Base-by-base conservation (phyloP, 768 basidiomycete species). In the Tylopilus sp. region DNA sequence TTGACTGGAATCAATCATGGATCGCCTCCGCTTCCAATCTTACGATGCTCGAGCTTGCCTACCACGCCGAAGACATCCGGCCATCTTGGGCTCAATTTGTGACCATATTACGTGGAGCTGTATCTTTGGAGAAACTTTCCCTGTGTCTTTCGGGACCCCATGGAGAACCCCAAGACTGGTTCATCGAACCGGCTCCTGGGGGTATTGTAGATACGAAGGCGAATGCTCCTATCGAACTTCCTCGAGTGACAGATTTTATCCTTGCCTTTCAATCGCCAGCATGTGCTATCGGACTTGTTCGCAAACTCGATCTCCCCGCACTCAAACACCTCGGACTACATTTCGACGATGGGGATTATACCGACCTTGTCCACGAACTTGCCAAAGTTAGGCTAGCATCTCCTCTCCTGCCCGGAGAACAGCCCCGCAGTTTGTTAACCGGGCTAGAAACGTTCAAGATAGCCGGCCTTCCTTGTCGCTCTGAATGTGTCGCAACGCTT, bases 31-130 rank as follows among this genome's bases (percentile, higher is more conserved):
- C 42, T 1, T 20, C 42, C n/a, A 43, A 43, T 20, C 42, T 43
- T 6, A 30, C 3, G 30, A 26, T 28, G 7, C 39, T 48, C 28
- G 39, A 48, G 15, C 47, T 48, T 21, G 39, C 39, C 4, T 48
- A 22, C 23, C 47, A 48, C n/a, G 0, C 39, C 6, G 39, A 40
- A 23, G 28, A 31, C 17, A 28, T 48, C 17, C 47, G 39, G 31
- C 47, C 47, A 13, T 48, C 47, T 2, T 48, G 47, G 47, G 17
- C 39, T 40, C 47, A 48, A 13, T 40, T 40, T n/a, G 28, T 8
- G 13, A 21, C 20, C 13, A 48, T 48, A 4, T 4, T 48, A 15
- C 39, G 47, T 7, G 28, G 39, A 5, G 47, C 47, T 11, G 12
- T 30, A 6, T 21, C 40, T 1, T 39, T 48, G 15, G 9, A 31